Evolutionary conservation across 345 rosid genomes (phyloP).

Genomic region (Abelmoschus esculentus): DNA sequence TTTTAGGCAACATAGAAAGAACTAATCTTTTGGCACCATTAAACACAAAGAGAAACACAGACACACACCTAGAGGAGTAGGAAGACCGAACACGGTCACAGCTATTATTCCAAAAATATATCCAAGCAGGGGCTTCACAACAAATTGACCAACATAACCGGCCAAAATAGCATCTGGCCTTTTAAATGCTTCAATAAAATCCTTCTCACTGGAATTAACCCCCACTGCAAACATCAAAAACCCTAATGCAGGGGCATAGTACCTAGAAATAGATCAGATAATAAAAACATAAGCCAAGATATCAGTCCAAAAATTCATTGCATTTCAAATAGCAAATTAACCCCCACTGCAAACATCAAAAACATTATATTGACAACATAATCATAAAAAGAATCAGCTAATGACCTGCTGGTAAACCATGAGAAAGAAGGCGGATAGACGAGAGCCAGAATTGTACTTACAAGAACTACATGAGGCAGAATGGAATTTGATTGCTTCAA

Average conservation of each 20-base stretch:
- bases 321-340: neutral
- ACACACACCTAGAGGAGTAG: constrained; percentile 66
- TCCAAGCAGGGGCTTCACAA: constrained; percentile 85
- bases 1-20: constrained; percentile 8
- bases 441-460: constrained; percentile 84
- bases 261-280: constrained; percentile 39
- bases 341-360: neutral
- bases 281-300: constrained; percentile 11
- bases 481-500: constrained; percentile 68
- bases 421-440: constrained; percentile 87
- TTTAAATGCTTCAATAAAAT: constrained; percentile 77
- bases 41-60: neutral
- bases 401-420: constrained; percentile 87
- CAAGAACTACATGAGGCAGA: constrained; percentile 82
- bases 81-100: constrained; percentile 63
- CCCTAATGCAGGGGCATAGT: constrained; percentile 90
- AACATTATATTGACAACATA: neutral
- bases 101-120: constrained; percentile 63
- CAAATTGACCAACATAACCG: constrained; percentile 76
- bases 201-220: constrained; percentile 79
- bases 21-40: neutral
- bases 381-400: neutral
- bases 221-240: constrained; percentile 99
- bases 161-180: constrained; percentile 67
- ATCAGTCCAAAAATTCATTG: neutral